Base-by-base conservation (phyloP, 2,329 filamentous ascomycete genomes). In the Blastomyces gilchristii region DNA sequence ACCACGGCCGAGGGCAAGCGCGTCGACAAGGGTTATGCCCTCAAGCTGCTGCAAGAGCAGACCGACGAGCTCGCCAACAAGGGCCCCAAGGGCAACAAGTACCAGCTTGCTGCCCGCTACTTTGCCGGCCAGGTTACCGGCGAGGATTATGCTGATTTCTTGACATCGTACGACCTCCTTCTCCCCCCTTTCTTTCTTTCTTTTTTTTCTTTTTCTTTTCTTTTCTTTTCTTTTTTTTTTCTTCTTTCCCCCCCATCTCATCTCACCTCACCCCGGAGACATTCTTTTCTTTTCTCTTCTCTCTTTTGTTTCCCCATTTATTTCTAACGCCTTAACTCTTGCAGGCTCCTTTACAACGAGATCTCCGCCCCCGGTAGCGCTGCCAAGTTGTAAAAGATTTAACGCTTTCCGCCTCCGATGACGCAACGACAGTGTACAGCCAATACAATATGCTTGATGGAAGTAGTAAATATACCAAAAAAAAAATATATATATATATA, bases 101-200 rank as follows among this genome's bases (percentile, higher is more conserved):
- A 83, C 80, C 85, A 88, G 65, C 83, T 96, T 61, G 94, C 94
- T 0, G 90, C 90, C 1, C 88, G 96, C 78, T 97, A 97, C 79
- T 97, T 97, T 73, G 86, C 90, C 43, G 81, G 85, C 56, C 94
- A 99, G 82, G 89, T 97, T 63, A 97, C 93, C 2, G 94, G 94
- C 63, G 94, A 97, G 81, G 92, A 97, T 69, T 97, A 97, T 76
- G 91, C 92, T 14, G 94, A 99, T 77, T 97, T 97, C 80, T 78
- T 99, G 80, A 97, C 91, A 67, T 81, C 82, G 87, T 90, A 81
- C 82, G 87, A 80, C 61, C 63, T 37, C 41, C 64, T 16, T 2
- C 6, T 11, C 41, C 39, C 39, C 16, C 39, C 14, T 3, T 8
- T 1, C 39, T 1, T 3, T 11, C 14, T 8, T 11, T 14, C 12